Conservation (phyloP, 2,329 filamentous ascomycete species). For the Tricladium varicosporioides region DNA sequence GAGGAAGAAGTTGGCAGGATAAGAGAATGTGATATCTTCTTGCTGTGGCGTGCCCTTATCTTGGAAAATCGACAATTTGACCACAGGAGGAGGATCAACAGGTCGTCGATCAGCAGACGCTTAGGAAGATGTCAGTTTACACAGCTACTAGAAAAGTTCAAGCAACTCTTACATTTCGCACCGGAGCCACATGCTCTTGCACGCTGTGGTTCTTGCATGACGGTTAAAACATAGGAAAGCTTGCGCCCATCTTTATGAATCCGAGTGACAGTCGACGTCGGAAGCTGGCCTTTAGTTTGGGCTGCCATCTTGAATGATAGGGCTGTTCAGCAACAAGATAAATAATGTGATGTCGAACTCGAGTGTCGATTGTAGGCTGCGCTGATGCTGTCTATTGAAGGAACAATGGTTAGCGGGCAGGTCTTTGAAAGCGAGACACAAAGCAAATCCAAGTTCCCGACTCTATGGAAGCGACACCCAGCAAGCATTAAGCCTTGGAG, state of each 20-base stretch:
- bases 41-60: conserved; percentile 45
- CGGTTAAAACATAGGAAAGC: conserved; percentile 77
- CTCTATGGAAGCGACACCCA: background rate
- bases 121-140: conserved; percentile 8
- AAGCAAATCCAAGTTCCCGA: background rate
- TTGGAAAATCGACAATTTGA: conserved; percentile 84
- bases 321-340: too few species aligned
- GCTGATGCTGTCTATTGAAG: background rate
- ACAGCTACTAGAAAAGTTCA: too few species aligned
- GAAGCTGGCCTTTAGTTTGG: too few species aligned
- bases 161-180: conserved; percentile 72
- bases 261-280: conserved; percentile 22
- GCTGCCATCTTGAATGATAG: too few species aligned
- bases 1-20: conserved; percentile 97
- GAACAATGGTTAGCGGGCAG: background rate
- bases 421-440: background rate
- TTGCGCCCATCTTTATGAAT: conserved; percentile 71
- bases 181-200: conserved; percentile 94
- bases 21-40: conserved; percentile 77
- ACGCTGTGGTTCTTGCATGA: conserved; percentile 92
- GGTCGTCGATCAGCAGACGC: conserved; percentile 26
- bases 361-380: background rate
- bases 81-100: conserved; percentile 71
- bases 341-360: background rate
- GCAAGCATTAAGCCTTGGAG: background rate